These are phyloP conservation scores for Bacidia gigantensis DNA, from an alignment of 495 filamentous ascomycete genomes.

Conservation along the genomic window DNA sequence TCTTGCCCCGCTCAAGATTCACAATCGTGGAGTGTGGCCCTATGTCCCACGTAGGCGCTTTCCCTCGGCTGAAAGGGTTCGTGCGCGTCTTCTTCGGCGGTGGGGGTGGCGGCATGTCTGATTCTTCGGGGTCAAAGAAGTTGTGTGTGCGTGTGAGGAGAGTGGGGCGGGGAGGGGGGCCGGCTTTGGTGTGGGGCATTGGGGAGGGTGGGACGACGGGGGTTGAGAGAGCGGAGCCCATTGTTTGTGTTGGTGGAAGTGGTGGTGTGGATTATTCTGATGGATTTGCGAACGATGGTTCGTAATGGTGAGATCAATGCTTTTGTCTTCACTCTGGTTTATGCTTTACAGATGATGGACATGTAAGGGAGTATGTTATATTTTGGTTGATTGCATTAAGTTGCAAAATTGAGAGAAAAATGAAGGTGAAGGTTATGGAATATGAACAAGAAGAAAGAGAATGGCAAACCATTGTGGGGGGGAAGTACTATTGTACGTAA, in stretches of 20 bases:
- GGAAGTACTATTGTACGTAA: background rate
- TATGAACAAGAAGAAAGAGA: background rate
- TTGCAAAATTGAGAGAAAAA: too few relatives aligned
- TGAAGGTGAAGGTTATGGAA: background rate
- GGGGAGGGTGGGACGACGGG: conserved; percentile 3
- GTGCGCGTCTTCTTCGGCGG: background rate
- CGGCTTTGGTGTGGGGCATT: background rate
- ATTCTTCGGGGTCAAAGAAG: too few relatives aligned
- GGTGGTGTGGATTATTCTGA: too few relatives aligned
- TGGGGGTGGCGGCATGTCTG: too few relatives aligned
- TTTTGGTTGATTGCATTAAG: too few relatives aligned
- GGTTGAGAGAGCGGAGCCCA: conserved; percentile 1
- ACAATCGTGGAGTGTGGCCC: conserved; percentile 54
- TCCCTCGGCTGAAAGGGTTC: conserved; percentile 33
- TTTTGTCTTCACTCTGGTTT: background rate
- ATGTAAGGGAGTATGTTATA: too few relatives aligned
- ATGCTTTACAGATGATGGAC: too few relatives aligned
- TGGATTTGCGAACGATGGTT: too few relatives aligned
- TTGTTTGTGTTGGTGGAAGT: background rate
- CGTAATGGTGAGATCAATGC: background rate
- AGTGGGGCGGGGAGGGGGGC: conserved; percentile 1
- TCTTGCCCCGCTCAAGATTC: conserved; percentile 41
- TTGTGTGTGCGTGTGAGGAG: background rate
- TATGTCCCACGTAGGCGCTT: conserved; percentile 63
- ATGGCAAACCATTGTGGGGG: background rate